Conservation (phyloP, 495 filamentous ascomycete species). For the Halenospora varia region DNA sequence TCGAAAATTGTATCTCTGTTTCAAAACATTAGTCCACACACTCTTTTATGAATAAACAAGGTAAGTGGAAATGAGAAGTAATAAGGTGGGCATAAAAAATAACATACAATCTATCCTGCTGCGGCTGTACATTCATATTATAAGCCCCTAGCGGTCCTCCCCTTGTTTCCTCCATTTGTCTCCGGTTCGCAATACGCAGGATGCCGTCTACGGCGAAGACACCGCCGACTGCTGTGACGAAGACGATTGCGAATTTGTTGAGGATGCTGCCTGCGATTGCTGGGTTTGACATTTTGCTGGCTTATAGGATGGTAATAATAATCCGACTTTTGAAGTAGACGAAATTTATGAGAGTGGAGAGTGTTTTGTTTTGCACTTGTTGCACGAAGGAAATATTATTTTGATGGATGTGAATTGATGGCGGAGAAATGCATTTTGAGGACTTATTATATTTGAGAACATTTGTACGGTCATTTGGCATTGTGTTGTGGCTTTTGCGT, state of each 20-base stretch:
- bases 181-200: neutral
- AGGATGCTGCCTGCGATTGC: neutral
- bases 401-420: neutral
- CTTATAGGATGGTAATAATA: too few species aligned
- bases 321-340: too few species aligned
- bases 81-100: neutral
- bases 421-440: neutral
- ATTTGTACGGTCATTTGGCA: neutral
- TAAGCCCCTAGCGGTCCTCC: neutral
- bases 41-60: neutral
- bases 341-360: neutral
- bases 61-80: neutral
- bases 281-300: neutral
- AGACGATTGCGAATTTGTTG: neutral
- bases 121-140: slow-evolving; percentile 6
- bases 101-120: slow-evolving; percentile 14
- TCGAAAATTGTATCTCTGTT: slow-evolving; percentile 17
- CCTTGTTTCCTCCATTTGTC: neutral
- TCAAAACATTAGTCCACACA: neutral
- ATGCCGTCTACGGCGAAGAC: neutral
- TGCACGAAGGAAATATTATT: neutral
- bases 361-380: neutral
- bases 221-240: neutral
- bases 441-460: neutral
- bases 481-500: neutral